Conservation (phyloP, 2,329 filamentous ascomycete genomes). For the Pestalotiopsis sp. region DNA sequence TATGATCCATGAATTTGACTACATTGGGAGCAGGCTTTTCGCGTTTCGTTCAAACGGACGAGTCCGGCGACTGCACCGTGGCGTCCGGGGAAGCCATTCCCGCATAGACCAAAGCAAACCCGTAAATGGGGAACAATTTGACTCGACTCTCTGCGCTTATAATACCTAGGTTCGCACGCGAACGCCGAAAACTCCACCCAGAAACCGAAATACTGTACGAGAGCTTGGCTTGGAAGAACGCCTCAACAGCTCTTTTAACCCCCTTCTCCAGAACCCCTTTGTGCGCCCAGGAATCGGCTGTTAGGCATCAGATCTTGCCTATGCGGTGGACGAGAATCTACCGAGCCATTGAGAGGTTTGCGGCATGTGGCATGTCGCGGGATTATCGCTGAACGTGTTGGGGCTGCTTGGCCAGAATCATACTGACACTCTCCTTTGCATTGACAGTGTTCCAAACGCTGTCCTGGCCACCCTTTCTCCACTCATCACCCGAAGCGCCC, state of each 20-base stretch:
- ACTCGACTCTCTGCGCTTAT: not conserved
- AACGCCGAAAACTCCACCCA: not conserved
- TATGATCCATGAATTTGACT: no score
- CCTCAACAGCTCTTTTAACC: not conserved
- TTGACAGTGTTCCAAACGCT: constrained; percentile 61
- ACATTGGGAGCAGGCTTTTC: no score
- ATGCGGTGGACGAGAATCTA: not conserved
- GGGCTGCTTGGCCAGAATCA: constrained; percentile 57
- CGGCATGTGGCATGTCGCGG: not conserved
- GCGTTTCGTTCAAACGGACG: no score
- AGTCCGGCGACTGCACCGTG: no score
- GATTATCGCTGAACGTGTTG: constrained; percentile 13
- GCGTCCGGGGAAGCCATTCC: not conserved
- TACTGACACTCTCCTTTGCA: constrained; percentile 64
- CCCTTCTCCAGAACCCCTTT: not conserved
- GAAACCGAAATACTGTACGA: not conserved
- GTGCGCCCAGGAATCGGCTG: not conserved
- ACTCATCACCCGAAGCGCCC: constrained; percentile 63
- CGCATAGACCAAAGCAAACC: not conserved
- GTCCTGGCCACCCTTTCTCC: constrained; percentile 60
- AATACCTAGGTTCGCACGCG: not conserved
- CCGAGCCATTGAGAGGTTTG: not conserved
- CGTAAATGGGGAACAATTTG: not conserved
- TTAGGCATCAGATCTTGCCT: not conserved
- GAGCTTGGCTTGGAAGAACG: not conserved